These are phyloP conservation scores for Trichoderma polysporum DNA, from an alignment of 2,329 filamentous ascomycete genomes.

Conservation along the genomic window DNA sequence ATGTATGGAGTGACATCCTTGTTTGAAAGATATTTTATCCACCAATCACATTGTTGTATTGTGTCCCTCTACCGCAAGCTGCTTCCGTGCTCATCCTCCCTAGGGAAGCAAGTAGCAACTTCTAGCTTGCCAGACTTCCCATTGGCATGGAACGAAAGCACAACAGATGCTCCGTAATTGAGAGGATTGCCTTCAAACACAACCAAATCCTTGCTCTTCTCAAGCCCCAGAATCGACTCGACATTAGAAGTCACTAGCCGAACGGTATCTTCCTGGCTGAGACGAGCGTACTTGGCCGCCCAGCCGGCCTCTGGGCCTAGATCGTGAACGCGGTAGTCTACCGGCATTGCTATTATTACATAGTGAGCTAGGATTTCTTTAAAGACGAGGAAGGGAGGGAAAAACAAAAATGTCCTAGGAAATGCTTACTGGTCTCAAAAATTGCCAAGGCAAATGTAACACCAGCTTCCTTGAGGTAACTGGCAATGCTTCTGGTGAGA, in stretches of 20 bases:
- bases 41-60: background rate
- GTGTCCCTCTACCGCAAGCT: background rate
- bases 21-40: background rate
- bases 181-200: conserved; percentile 45
- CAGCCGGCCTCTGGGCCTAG: conserved; percentile 41
- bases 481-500: conserved; percentile 39
- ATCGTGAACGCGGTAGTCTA: conserved; percentile 41
- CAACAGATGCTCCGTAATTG: conserved; percentile 40
- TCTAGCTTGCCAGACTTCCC: conserved; percentile 31
- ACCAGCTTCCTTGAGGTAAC: conserved; percentile 41
- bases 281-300: conserved; percentile 41
- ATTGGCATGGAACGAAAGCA: conserved; percentile 36
- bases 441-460: conserved; percentile 36
- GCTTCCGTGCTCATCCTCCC: conserved; percentile 3
- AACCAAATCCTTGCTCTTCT: conserved; percentile 40
- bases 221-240: conserved; percentile 41
- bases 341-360: conserved; percentile 26
- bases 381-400: background rate
- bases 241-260: conserved; percentile 42
- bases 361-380: background rate
- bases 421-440: conserved; percentile 8
- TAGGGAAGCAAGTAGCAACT: conserved; percentile 36
- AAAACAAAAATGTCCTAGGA: background rate
- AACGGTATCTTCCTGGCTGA: conserved; percentile 36
- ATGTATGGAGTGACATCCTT: background rate